A percentile compares a stretch with the other conserved stretches of the same genome.
Evolutionary conservation across 768 basidiomycete genomes (phyloP).

Genomic region (Phlegmacium glaucopus): DNA sequence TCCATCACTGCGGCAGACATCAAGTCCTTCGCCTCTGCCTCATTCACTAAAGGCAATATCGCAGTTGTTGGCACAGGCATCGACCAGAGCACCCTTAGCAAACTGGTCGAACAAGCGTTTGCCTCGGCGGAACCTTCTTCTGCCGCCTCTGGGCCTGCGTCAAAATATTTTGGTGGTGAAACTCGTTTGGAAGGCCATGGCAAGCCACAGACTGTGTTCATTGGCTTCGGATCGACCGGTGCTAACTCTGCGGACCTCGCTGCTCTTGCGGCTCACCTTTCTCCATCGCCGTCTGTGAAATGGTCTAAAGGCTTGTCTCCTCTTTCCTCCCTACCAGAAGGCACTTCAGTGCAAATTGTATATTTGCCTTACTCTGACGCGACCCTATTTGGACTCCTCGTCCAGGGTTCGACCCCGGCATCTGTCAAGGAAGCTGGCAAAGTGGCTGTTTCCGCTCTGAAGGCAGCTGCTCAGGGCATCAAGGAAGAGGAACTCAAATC

Average conservation of each 20-base stretch:
- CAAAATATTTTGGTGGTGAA: slow-evolving; percentile 79
- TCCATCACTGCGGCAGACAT: slow-evolving; percentile 66
- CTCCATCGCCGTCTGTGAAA: slow-evolving; percentile 78
- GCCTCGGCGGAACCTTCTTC: slow-evolving; percentile 40
- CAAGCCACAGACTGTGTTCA: slow-evolving; percentile 75
- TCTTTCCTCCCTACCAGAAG: slow-evolving; percentile 57
- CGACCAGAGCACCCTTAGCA: slow-evolving; percentile 61
- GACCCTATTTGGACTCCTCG: slow-evolving; percentile 76
- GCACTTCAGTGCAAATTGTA: slow-evolving; percentile 66
- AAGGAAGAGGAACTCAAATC: slow-evolving; percentile 70
- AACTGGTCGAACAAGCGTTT: slow-evolving; percentile 72
- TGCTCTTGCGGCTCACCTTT: slow-evolving; percentile 76
- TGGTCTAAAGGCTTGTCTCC: slow-evolving; percentile 79
- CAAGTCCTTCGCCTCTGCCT: slow-evolving; percentile 66
- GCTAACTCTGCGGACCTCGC: slow-evolving; percentile 68
- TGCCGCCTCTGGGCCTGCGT: slow-evolving; percentile 27
- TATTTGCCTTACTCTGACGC: slow-evolving; percentile 92
- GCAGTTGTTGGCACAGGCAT: slow-evolving; percentile 89
- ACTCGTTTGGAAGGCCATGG: slow-evolving; percentile 62
- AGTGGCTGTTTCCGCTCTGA: slow-evolving; percentile 65
- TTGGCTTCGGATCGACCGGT: slow-evolving; percentile 80
- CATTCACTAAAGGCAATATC: slow-evolving; percentile 76
- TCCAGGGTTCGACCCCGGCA: slow-evolving; percentile 64
- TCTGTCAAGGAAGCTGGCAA: slow-evolving; percentile 67
- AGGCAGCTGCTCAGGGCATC: slow-evolving; percentile 56